Base-by-base conservation (phyloP, 345 rosid species). In the Physaria fendleri region DNA sequence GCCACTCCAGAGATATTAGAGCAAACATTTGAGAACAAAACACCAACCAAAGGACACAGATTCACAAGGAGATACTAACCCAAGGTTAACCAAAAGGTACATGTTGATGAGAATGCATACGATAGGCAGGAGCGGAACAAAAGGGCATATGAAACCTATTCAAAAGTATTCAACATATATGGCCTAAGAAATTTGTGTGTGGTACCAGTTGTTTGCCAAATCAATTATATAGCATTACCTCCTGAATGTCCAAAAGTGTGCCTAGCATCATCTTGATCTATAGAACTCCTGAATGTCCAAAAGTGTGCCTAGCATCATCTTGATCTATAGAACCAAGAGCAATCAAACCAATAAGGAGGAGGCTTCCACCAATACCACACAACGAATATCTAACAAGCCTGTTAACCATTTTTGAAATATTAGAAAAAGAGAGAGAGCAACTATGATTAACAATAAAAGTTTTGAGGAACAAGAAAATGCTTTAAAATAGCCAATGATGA, bases 211-310 rank as follows among this genome's bases (percentile, higher is more conserved):
- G 35, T 32, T 32, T 11, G 59, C 72, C 59, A 67, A 2, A 44
- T 35, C 23, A 30, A 42, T 25, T 24, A 15, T 11, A n/a, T 28
- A 9, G 48, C 27, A 64, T 39, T 81, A 92, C 96, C 99, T 79
- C 99, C 97, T 0, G 96, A 58, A 64, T 89, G 96, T 38, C 97
- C 97, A 68, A 93, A 93, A 59, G 42, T 81, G 71, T 89, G 99
- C 44, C 97, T 80, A 13, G 86, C 91, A 35, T 83, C 90, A 74
- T 89, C 96, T 72, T 89, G 99, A 64, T 85, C 91, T 20, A 89
- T 82, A 38, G 50, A 55, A 37, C 85, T 83, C 99, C 97, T 0
- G 96, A 58, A 64, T 89, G 96, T 38, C 97, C 97, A 68, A 93
- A 93, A 59, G 42, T 81, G 71, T 89, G 99, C 44, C 97, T 80